A percentile compares a stretch with the other conserved stretches of the same genome.
Conservation (phyloP, 192 early-diverging fungal species). For the Mortierella hygrophila region DNA sequence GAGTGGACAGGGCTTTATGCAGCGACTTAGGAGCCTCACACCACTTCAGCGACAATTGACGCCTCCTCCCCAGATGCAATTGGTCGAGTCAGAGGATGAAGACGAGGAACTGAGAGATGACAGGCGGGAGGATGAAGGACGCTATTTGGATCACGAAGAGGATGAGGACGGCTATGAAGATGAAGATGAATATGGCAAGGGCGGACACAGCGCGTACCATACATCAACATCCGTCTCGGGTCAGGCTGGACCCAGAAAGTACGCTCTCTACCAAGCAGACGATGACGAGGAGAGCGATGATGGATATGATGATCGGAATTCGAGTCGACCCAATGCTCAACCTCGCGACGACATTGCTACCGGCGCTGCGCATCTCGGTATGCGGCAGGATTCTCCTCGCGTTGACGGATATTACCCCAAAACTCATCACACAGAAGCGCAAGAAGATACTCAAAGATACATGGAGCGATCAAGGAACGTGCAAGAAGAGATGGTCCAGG, state of each 20-base stretch:
- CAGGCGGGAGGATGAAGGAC: not conserved
- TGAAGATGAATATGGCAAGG: not conserved
- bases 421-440: not conserved
- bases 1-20: constrained; percentile 19
- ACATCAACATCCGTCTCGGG: not conserved
- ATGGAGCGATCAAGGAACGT: not conserved
- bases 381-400: not conserved
- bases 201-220: not conserved
- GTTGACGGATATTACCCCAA: not conserved
- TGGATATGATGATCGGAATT: constrained; percentile 8
- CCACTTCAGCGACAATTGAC: constrained; percentile 18
- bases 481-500: not conserved
- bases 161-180: not conserved
- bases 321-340: not conserved
- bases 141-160: not conserved
- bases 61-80: not conserved
- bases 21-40: constrained; percentile 2
- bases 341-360: not conserved
- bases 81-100: constrained; percentile 27
- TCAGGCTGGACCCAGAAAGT: constrained; percentile 10
- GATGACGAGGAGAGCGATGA: constrained; percentile 30
- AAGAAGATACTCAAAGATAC: not conserved
- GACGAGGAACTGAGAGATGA: not conserved
- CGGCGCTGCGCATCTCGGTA: not conserved
- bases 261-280: constrained; percentile 26